These are phyloP conservation scores for Diaporthe citri DNA, from an alignment of 2,329 filamentous ascomycete genomes.

Conservation along the genomic window DNA sequence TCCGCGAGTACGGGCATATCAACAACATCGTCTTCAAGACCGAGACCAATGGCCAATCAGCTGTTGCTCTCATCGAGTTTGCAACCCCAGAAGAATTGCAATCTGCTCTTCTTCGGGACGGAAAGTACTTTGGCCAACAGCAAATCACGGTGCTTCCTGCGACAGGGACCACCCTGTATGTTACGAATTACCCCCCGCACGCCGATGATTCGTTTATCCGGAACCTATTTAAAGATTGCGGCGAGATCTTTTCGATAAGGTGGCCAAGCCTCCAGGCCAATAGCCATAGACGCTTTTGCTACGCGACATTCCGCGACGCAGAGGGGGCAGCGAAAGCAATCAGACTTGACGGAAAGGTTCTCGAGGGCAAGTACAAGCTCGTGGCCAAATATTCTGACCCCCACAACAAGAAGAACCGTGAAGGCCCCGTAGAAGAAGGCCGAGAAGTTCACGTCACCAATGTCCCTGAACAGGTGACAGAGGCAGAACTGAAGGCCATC, in stretches of 20 bases:
- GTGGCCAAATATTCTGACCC: slow-evolving; percentile 89
- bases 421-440: slow-evolving; percentile 86
- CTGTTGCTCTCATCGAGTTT: slow-evolving; percentile 88
- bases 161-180: slow-evolving; percentile 84
- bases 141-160: slow-evolving; percentile 82
- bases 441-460: slow-evolving; percentile 86
- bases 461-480: slow-evolving; percentile 71
- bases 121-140: slow-evolving; percentile 81
- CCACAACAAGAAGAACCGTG: slow-evolving; percentile 79
- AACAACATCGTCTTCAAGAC: slow-evolving; percentile 79
- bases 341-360: slow-evolving; percentile 75
- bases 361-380: slow-evolving; percentile 78
- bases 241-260: slow-evolving; percentile 85
- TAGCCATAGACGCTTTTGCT: slow-evolving; percentile 91
- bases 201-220: slow-evolving; percentile 80
- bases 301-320: slow-evolving; percentile 84
- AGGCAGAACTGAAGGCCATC: slow-evolving; percentile 76
- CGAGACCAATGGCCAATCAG: slow-evolving; percentile 70
- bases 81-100: slow-evolving; percentile 82
- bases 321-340: slow-evolving; percentile 79
- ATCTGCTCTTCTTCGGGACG: slow-evolving; percentile 83
- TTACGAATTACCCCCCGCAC: slow-evolving; percentile 88
- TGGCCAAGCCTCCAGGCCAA: slow-evolving; percentile 94
- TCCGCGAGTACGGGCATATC: slow-evolving; percentile 89
- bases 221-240: slow-evolving; percentile 78